Conservation (phyloP, 495 filamentous ascomycete species). For the Penicillium verhagenii region DNA sequence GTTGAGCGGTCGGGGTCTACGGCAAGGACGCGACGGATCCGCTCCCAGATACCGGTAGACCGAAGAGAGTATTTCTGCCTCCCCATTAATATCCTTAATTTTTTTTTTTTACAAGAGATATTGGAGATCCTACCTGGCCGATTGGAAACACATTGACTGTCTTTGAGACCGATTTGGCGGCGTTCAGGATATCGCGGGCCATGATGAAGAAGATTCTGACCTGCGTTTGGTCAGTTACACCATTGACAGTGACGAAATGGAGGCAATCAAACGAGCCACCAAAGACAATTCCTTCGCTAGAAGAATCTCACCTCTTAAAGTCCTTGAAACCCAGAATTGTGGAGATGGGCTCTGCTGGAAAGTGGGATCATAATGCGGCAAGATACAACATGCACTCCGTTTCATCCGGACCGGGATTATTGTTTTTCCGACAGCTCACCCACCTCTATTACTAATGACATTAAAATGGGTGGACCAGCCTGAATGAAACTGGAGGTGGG, state of each 20-base stretch:
- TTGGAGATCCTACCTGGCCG: constrained; percentile 30
- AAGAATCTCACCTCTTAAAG: not conserved
- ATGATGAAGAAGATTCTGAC: constrained; percentile 38
- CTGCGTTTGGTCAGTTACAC: constrained; percentile 15
- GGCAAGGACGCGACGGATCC: constrained; percentile 71
- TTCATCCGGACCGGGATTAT: constrained; percentile 1
- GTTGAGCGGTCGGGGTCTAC: constrained; percentile 87
- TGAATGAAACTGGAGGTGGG: too few species aligned
- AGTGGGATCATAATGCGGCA: constrained; percentile 1
- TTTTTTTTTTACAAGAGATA: not conserved
- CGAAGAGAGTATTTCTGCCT: constrained; percentile 93
- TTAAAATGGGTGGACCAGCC: not conserved
- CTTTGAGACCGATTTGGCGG: constrained; percentile 43
- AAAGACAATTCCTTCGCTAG: not conserved
- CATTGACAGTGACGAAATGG: not conserved
- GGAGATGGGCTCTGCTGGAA: not conserved
- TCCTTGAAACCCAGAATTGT: not conserved
- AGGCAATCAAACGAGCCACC: not conserved
- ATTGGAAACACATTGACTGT: constrained; percentile 39
- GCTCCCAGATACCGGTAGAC: constrained; percentile 85
- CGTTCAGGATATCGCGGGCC: constrained; percentile 43
- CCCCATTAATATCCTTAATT: not conserved
- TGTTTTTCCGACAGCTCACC: not conserved
- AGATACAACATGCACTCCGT: constrained; percentile 1
- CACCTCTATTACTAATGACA: not conserved